These are phyloP conservation scores for Amanita muscaria DNA, from an alignment of 768 basidiomycete species.

Conservation along the genomic window DNA sequence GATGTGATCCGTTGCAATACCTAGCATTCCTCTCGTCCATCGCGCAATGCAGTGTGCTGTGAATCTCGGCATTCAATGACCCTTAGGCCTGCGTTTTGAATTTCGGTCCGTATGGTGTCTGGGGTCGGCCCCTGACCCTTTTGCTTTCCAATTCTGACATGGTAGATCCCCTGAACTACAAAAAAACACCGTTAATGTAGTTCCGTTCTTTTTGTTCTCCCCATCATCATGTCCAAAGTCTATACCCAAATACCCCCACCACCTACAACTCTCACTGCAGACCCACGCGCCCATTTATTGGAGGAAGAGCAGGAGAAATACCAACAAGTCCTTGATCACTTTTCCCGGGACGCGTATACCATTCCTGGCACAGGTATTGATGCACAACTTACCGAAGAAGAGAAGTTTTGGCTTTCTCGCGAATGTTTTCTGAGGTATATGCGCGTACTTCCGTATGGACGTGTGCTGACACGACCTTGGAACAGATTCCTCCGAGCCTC, in stretches of 20 bases:
- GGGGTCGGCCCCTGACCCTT: no score
- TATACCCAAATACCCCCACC: constrained; percentile 27
- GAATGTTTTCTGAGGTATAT: constrained; percentile 63
- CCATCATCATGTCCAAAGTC: constrained; percentile 20
- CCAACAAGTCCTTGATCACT: constrained; percentile 50
- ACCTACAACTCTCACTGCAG: constrained; percentile 17
- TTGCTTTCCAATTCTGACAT: no score
- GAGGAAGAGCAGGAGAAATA: constrained; percentile 41
- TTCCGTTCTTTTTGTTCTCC: constrained; percentile 8
- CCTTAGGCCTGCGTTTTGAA: no score
- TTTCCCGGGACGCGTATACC: constrained; percentile 40
- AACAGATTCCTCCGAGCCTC: constrained; percentile 65
- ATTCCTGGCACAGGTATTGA: constrained; percentile 40
- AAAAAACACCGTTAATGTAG: no score
- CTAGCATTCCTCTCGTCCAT: no score
- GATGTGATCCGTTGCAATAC: no score
- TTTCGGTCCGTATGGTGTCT: no score
- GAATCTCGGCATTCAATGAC: no score
- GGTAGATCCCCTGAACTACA: no score
- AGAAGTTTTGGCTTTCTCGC: constrained; percentile 74
- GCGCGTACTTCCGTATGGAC: not conserved
- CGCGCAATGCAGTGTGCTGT: no score
- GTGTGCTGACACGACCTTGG: not conserved
- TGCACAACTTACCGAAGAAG: constrained; percentile 46
- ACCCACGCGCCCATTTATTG: constrained; percentile 30